Evolutionary conservation across 2,329 filamentous ascomycete genomes (phyloP), one percentile per base, ranked within the genome.

Genomic region (Emydomyces testavorans): DNA sequence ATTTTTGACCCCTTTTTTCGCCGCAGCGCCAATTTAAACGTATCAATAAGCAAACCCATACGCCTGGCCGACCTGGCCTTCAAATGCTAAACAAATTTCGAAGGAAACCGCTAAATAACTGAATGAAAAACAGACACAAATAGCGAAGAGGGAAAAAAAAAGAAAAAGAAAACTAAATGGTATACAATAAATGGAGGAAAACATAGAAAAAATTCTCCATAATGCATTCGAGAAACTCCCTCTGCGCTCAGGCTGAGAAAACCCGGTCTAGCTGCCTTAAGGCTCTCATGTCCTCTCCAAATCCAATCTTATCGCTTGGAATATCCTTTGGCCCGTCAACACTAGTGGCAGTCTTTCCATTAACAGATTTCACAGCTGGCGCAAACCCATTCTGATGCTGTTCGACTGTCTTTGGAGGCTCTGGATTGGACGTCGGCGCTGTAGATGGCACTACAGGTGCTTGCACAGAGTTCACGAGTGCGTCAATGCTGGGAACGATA

Each of bases 281-380:
- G 1, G 80, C 80, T 54, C 80, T 71, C 52, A 74, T 74, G 54
- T 85, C 82, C 60, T 85, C 81, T 29, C 65, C 70, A 41, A 76
- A 78, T 4, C 71, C 74, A 21, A 77, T 63, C 53, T 77, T 77
- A 51, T 76, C 72, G 43, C 69, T 74, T 6, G 74, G 74, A 42
- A 78, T 77, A 56, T 77, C 75, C 47, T 72, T 70, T 6, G 74
- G 70, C 26, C 69, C 69, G 18, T 60, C 55, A 38, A 42, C 50
- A n/a, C n/a, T n/a, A 18, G 16, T 24, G 2, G 46, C 18, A 4
- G 26, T 24, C 13, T 40, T 13, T n/a, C 36, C 36, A 13, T 41
- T 50, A 1, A 5, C 36, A 7, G 21, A 8, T 20, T 44, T 44
- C 6, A 23, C 32, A n/a, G 39, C 26, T 20, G 50, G 21, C 15